Conservation (phyloP, 2,329 filamentous ascomycete genomes). For the Exophiala mesophila region DNA sequence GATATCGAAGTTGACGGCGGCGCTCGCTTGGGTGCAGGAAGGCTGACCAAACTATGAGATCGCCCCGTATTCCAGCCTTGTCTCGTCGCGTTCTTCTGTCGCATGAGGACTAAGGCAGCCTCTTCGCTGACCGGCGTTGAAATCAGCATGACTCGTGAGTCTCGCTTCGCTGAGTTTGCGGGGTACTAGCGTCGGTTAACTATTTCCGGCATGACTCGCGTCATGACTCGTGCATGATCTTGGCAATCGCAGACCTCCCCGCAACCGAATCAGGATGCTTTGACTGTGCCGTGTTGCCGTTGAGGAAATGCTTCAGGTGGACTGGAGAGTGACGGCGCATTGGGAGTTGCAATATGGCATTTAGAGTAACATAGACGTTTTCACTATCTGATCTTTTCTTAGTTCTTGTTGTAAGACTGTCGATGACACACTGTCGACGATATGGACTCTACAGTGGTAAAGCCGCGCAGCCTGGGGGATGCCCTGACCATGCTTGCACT, state of each 20-base stretch:
- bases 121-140: neutral
- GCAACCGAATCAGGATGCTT: no score
- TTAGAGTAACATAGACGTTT: no score
- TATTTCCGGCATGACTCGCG: neutral
- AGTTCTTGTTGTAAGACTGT: no score
- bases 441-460: neutral
- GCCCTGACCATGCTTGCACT: neutral
- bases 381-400: no score
- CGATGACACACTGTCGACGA: no score
- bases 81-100: neutral
- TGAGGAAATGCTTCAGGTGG: no score
- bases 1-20: slow-evolving; percentile 5
- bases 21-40: slow-evolving; percentile 7
- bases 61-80: neutral
- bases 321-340: no score
- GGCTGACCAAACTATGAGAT: slow-evolving; percentile 1
- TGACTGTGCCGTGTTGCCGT: no score
- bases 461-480: neutral
- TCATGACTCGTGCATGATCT: neutral
- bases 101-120: neutral
- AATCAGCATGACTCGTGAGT: no score
- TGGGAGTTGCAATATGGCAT: no score
- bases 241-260: no score
- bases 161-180: neutral
- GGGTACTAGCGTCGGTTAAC: neutral